Evolutionary conservation across 2,329 filamentous ascomycete species (phyloP).

Genomic region (Chalaropsis ovoidea): DNA sequence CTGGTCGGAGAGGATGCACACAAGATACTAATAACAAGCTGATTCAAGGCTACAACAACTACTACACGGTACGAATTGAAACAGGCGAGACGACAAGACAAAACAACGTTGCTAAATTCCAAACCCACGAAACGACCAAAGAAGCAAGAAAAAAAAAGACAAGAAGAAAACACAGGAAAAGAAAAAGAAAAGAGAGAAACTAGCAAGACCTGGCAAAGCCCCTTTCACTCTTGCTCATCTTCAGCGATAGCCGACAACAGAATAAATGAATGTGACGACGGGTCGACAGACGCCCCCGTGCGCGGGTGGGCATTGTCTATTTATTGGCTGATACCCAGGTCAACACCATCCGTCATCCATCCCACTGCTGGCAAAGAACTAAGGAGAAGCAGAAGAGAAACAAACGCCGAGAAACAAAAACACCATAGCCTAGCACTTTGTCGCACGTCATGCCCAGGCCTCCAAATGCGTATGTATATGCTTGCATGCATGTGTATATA

Average conservation of each 20-base stretch:
- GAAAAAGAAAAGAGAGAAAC: constrained; percentile 9
- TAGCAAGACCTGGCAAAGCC: constrained; percentile 1
- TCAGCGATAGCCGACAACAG: not conserved
- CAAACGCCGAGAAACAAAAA: constrained; percentile 4
- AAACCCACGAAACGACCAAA: constrained; percentile 15
- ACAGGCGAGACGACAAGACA: not conserved
- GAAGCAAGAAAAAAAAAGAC: constrained; percentile 11
- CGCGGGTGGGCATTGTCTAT: not conserved
- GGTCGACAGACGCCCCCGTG: not conserved
- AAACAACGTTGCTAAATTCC: constrained; percentile 17
- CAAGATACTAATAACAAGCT: not conserved
- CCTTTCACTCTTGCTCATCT: not conserved
- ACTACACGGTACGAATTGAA: not conserved
- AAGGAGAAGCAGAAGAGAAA: not conserved
- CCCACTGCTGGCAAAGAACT: not conserved
- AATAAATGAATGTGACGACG: not conserved
- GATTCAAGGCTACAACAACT: not conserved
- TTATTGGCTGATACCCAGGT: not conserved
- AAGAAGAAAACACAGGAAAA: not conserved
- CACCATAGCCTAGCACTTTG: not conserved
- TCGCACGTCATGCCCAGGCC: not conserved
- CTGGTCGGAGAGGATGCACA: not conserved
- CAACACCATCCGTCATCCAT: not conserved
- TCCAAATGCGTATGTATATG: not conserved
- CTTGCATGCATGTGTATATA: not conserved